Percentiles rank a stretch among this genome's conserved stretches.
Conservation (phyloP, 2,329 filamentous ascomycete species). For the Aspergillus tubingensis region DNA sequence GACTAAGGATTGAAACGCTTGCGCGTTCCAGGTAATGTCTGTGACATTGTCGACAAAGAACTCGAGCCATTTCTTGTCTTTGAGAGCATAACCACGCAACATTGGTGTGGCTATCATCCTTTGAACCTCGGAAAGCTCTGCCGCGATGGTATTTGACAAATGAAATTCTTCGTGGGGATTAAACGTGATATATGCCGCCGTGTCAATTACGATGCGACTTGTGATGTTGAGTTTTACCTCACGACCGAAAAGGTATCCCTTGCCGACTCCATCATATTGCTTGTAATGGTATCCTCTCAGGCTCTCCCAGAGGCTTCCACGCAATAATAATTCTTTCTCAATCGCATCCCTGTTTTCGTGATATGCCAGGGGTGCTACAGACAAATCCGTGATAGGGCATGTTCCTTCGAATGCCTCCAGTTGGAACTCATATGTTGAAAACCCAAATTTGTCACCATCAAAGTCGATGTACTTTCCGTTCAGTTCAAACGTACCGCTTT, state of each 20-base stretch:
- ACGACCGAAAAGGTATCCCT: neutral
- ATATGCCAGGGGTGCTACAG: neutral
- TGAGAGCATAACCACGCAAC: slow-evolving; percentile 52
- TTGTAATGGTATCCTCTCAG: neutral
- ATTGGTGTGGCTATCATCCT: slow-evolving; percentile 45
- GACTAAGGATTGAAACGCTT: slow-evolving; percentile 53
- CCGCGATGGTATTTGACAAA: neutral
- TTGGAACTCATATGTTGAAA: neutral
- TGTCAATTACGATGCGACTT: slow-evolving; percentile 53
- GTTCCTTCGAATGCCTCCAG: neutral
- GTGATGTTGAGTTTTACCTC: neutral
- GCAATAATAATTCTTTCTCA: neutral
- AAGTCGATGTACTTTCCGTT: neutral
- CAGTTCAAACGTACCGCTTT: neutral
- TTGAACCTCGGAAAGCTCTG: slow-evolving; percentile 44
- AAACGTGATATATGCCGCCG: slow-evolving; percentile 50
- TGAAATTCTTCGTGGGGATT: slow-evolving; percentile 38
- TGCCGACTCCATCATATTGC: neutral
- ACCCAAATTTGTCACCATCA: neutral
- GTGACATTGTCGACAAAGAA: slow-evolving; percentile 43
- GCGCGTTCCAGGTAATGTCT: slow-evolving; percentile 48
- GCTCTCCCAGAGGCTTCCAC: neutral
- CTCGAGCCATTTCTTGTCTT: slow-evolving; percentile 40
- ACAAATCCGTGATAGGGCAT: neutral
- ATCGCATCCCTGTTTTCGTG: neutral